Percentiles rank a stretch among this genome's conserved stretches.
Evolutionary conservation across 495 filamentous ascomycete genomes (phyloP).

Genomic region (Tuber aestivum): DNA sequence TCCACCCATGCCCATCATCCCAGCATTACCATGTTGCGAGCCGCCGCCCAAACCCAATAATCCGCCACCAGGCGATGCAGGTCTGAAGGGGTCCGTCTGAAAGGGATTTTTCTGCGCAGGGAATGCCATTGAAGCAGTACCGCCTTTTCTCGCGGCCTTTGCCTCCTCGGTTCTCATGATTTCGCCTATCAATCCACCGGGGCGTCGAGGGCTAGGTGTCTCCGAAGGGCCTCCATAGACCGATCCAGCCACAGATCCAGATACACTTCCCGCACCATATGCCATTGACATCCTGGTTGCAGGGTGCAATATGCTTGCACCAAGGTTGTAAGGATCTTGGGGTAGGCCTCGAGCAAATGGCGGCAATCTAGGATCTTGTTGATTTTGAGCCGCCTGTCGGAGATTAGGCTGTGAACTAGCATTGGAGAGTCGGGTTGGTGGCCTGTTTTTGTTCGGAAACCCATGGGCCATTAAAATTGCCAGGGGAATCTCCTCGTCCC

Average conservation of each 20-base stretch:
- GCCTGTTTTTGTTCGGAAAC: constrained; percentile 76
- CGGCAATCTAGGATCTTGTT: constrained; percentile 52
- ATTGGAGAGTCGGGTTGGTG: constrained; percentile 64
- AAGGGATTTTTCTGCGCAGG: constrained; percentile 32
- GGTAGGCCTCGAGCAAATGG: constrained; percentile 84
- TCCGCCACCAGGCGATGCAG: constrained; percentile 44
- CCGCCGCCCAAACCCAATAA: constrained; percentile 44
- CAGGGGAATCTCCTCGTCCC: constrained; percentile 82
- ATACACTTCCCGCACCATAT: constrained; percentile 58
- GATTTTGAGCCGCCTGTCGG: constrained; percentile 45
- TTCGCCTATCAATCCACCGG: constrained; percentile 80
- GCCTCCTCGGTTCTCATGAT: constrained; percentile 57
- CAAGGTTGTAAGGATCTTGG: constrained; percentile 74
- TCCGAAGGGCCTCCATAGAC: constrained; percentile 45
- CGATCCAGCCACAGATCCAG: constrained; percentile 45
- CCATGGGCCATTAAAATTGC: constrained; percentile 87
- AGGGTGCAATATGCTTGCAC: constrained; percentile 70
- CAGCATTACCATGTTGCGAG: constrained; percentile 46
- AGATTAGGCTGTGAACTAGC: constrained; percentile 62
- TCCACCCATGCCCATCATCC: constrained; percentile 46
- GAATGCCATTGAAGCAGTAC: constrained; percentile 24
- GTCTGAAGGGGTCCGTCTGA: constrained; percentile 37
- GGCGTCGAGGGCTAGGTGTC: constrained; percentile 45
- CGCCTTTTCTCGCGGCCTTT: constrained; percentile 39
- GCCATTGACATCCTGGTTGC: constrained; percentile 70